Evolutionary conservation across 805 yeast species (phyloP), one percentile per base, ranked within the genome.

Genomic region (Barnettozyma populi): DNA sequence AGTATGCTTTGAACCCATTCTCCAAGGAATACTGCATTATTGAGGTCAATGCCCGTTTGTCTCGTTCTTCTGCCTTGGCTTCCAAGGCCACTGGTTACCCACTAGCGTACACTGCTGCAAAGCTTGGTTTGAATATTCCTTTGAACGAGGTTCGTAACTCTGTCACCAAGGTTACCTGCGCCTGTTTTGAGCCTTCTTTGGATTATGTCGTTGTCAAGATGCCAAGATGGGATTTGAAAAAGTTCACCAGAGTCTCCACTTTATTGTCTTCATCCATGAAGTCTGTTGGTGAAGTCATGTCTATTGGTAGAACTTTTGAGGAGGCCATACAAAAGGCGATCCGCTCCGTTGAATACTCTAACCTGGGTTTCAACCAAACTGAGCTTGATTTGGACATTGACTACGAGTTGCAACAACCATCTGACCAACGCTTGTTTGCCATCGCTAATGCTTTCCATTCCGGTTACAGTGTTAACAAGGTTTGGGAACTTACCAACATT

Each of bases 21-120:
- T 84, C 95, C 51, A 84, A 87, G 69, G 98, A 94, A 64, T 92
- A 92, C 73, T 86, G 99, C 72, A 89, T 92, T 58, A 92, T 92
- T 68, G 99, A 92, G 74, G 99, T 92, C 57, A 92, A 92, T 66
- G 99, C 99, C 44, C 86, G 99, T 74, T 77, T 92, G 60, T 90
- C 97, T 29, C 84, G 99, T 69, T 92, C 99, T 42, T 94, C 98
- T n/a, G 99, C 99, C 48, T 78, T 92, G 61, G 99, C 99, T 42
- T 92, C 98, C 21, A 92, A 92, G 75, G 99, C 99, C 35, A 92
- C 99, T 41, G 99, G 98, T 59, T 92, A 92, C 65, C 99, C 99
- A 61, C 78, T 92, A 59, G 99, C 99, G 45, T 92, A 90, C 69
- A 94, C 96, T 47, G 99, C 99, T 56, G 98, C 98, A 54, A 92